A percentile compares a stretch with the other conserved stretches of the same genome.
phyloP scores from a whole-genome alignment of 495 filamentous ascomycete genomes.

The Penicillium lagena region DNA sequence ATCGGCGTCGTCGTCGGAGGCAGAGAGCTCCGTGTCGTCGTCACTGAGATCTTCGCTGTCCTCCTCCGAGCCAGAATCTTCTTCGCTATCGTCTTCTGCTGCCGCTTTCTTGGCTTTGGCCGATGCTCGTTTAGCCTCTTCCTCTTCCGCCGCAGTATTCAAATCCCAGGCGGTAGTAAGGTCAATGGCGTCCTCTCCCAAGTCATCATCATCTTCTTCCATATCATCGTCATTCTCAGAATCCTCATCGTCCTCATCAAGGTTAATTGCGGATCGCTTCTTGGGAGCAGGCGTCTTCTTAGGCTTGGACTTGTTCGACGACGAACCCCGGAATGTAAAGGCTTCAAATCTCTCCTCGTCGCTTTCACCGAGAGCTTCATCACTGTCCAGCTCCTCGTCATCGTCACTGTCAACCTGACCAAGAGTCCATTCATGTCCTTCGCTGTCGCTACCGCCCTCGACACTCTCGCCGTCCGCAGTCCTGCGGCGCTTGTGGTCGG shows the following conservation, averaged over 20 bases:
- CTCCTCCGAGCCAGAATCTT: constrained; percentile 28
- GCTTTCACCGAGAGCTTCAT: constrained; percentile 87
- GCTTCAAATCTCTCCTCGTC: constrained; percentile 78
- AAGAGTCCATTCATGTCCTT: constrained; percentile 83
- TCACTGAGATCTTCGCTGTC: constrained; percentile 47
- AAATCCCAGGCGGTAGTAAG: constrained; percentile 76
- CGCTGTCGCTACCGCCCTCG: constrained; percentile 69
- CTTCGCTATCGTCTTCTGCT: constrained; percentile 22
- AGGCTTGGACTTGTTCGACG: constrained; percentile 41
- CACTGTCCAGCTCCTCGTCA: constrained; percentile 81
- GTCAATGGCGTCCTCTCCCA: constrained; percentile 84
- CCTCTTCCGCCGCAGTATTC: constrained; percentile 47
- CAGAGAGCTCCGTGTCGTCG: constrained; percentile 39
- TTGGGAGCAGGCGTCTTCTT: constrained; percentile 22
- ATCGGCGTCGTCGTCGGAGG: constrained; percentile 53
- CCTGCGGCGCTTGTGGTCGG: constrained; percentile 40
- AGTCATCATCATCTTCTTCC: constrained; percentile 54
- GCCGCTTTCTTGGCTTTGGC: constrained; percentile 25
- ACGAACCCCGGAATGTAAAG: constrained; percentile 66
- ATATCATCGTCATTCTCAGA: constrained; percentile 43
- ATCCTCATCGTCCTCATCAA: constrained; percentile 53
- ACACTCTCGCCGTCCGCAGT: constrained; percentile 32
- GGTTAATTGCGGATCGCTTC: constrained; percentile 38
- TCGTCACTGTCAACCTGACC: constrained; percentile 70
- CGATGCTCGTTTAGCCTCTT: constrained; percentile 22